Evolutionary conservation across 148 eudicot species (phyloP).

Genomic region (Pharnaceum exiguum): DNA sequence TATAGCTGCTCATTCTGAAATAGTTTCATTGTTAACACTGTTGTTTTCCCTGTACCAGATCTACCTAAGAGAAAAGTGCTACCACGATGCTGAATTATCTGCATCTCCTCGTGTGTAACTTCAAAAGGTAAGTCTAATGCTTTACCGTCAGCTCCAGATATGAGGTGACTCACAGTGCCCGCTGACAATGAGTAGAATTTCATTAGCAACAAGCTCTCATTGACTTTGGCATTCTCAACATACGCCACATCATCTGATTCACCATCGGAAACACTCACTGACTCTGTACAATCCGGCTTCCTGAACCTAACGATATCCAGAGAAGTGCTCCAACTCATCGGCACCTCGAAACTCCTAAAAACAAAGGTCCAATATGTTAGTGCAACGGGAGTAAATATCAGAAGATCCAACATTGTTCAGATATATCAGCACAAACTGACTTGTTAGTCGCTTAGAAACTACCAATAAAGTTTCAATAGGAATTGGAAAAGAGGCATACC

Average conservation of each 20-base stretch:
- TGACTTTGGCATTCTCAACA: conserved; percentile 68
- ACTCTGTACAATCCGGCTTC: conserved; percentile 16
- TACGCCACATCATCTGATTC: conserved; percentile 30
- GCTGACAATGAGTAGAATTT: conserved; percentile 69
- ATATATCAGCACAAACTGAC: not conserved
- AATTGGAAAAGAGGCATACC: conserved; percentile 21
- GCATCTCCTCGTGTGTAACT: conserved; percentile 55
- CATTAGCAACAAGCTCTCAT: conserved; percentile 67
- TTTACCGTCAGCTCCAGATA: conserved; percentile 41
- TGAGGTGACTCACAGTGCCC: conserved; percentile 49
- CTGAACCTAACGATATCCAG: conserved; percentile 35
- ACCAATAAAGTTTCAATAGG: not conserved
- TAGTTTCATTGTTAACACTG: conserved; percentile 70
- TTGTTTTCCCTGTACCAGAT: conserved; percentile 85
- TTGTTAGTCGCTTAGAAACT: not conserved
- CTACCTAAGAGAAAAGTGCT: conserved; percentile 70
- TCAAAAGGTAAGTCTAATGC: conserved; percentile 66
- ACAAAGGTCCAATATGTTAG: no score
- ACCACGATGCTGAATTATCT: conserved; percentile 35
- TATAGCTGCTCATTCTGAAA: conserved; percentile 50
- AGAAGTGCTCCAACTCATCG: conserved; percentile 47
- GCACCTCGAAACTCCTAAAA: conserved; percentile 52
- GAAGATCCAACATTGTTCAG: not conserved
- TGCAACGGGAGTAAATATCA: no score
- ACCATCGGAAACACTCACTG: conserved; percentile 6